Evolutionary conservation across 1,284 basidiomycete genomes (phyloP), one percentile per base, ranked within the genome.

Genomic region (Rhodotorula sp.): DNA sequence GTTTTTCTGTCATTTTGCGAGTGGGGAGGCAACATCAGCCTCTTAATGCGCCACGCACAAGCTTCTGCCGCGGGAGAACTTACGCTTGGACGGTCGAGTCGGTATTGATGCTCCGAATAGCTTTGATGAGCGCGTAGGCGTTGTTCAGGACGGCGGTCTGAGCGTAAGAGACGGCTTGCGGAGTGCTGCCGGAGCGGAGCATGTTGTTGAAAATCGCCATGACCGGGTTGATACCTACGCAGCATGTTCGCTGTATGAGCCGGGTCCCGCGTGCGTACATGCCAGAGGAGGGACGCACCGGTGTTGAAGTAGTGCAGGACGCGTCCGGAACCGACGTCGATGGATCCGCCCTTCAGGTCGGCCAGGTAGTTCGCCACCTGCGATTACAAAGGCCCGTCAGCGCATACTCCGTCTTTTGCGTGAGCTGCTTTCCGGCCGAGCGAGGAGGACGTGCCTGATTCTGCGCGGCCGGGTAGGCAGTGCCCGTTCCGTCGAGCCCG

Each of bases 281-380:
- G 21, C 6, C 50, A 43, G 38, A 43, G 38, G 10, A 8, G 10
- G 38, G 38, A 43, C 62, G 26, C 10, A 70, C 65, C 70, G 7
- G 66, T 58, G 67, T 73, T 76, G 67, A 71, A 67, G 61, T 73
- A 76, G 62, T 68, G 67, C 18, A 76, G 60, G 2, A 69, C 64
- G 2, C 74, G 74, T 8, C 74, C 72, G 4, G 49, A 23, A 1
- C 67, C 69, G 2, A 69, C 47, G 3, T 26, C 45, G 18, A 63
- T 65, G 2, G 34, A 47, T 12, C 67, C 69, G 0, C 28, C 38
- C 19, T 56, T 50, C n/a, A 76, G 45, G 62, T 76, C 69, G 2
- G 67, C 48, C 3, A 73, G 58, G 60, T 70, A 76, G 1, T 57
- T 47, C 3, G 70, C 55, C 47, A 71, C 60, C 62, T 68, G 49